These are phyloP conservation scores for Arachis stenosperma DNA, from an alignment of 306 rosid genomes.

Conservation along the genomic window DNA sequence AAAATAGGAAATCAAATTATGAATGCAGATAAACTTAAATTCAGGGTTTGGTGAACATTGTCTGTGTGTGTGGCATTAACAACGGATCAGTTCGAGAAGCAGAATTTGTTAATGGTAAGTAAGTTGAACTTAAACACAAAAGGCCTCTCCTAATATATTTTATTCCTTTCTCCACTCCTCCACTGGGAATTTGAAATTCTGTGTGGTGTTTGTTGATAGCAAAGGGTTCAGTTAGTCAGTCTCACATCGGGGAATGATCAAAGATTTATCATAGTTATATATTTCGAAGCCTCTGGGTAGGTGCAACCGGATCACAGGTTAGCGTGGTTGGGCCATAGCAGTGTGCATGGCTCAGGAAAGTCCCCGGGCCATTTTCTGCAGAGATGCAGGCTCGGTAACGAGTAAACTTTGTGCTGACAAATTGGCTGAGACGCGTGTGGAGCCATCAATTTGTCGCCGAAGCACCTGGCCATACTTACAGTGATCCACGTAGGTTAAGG, in stretches of 20 bases:
- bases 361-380: slow-evolving; percentile 35
- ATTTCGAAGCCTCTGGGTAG: background rate
- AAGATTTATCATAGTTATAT: fast-evolving
- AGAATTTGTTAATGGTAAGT: too few species aligned
- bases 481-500: slow-evolving; percentile 43
- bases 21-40: background rate
- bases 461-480: slow-evolving; percentile 9
- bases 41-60: background rate
- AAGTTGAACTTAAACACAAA: too few species aligned
- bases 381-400: slow-evolving; percentile 37
- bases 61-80: too few species aligned
- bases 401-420: background rate
- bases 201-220: too few species aligned
- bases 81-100: too few species aligned
- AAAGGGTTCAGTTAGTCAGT: too few species aligned
- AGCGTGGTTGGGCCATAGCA: slow-evolving; percentile 27
- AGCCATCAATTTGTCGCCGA: slow-evolving; percentile 13
- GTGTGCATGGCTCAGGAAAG: slow-evolving; percentile 40
- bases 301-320: background rate
- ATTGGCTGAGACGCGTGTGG: slow-evolving; percentile 49
- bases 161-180: too few species aligned
- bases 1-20: background rate
- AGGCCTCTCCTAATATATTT: too few species aligned
- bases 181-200: too few species aligned
- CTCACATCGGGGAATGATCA: background rate